These are phyloP conservation scores for Rhododendron henanense DNA, from an alignment of 148 eudicot genomes.

Conservation along the genomic window DNA sequence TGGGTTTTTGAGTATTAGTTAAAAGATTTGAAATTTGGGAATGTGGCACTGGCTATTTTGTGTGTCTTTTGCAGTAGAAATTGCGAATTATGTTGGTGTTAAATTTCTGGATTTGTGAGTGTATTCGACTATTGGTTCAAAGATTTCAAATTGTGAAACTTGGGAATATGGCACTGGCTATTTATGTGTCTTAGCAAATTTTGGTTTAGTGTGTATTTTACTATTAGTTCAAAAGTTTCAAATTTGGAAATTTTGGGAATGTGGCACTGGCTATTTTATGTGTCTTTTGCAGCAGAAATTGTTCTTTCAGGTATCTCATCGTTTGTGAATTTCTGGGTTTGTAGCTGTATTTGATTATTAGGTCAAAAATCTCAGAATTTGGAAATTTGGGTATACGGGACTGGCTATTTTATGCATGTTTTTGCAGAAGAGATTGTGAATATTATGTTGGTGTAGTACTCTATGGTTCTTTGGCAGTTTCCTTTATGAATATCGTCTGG, in stretches of 20 bases:
- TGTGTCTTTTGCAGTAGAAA: background rate
- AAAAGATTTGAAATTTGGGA: background rate
- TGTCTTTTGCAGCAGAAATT: background rate
- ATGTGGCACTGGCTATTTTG: background rate
- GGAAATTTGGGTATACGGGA: background rate
- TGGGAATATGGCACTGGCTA: background rate
- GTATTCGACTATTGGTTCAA: background rate
- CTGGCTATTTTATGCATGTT: background rate
- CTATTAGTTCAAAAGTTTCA: too few species aligned
- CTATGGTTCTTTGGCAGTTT: background rate
- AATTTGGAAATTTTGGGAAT: background rate
- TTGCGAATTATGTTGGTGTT: background rate
- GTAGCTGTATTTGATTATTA: background rate
- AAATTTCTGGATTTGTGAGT: too few species aligned
- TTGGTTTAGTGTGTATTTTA: too few species aligned
- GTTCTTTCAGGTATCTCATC: too few species aligned
- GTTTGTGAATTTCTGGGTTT: background rate
- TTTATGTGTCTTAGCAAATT: background rate
- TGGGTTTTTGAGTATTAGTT: background rate
- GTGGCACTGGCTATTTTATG: background rate
- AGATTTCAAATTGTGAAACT: background rate
- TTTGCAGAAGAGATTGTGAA: background rate
- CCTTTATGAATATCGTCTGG: background rate
- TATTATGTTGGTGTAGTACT: background rate
- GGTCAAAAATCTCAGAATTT: background rate